Base-by-base conservation (phyloP, 371 early-diverging fungal genomes). In the Gilbertella persicaria region DNA sequence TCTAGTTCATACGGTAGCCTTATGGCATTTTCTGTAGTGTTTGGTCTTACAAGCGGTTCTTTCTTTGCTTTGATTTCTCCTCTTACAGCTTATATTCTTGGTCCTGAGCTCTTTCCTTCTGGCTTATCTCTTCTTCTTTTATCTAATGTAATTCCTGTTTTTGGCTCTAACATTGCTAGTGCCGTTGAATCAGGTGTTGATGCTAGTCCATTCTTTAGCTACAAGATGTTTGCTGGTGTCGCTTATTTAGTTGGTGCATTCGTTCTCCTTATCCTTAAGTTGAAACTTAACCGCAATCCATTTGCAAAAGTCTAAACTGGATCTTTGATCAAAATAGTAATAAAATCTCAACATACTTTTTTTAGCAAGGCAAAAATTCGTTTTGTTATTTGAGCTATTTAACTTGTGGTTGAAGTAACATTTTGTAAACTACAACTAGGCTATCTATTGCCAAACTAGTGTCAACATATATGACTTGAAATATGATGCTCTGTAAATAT, bases 61-160 rank as follows among this genome's bases (percentile, higher is more conserved):
- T 77, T 63, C 37, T 73, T 77, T 47, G 60, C 72, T 2, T 37
- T 71, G 30, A 57, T 68, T 3, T 71, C 75, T 8, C 69, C 75
- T 7, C 55, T 75, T 16, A 64, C 69, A n/a, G 63, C 67, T 3
- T 50, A 41, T 7, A 56, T 75, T 20, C 40, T 66, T 5, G 69
- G 69, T 12, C 63, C 62, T 60, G 65, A 70, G 14, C 51, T 39
- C 24, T 71, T 75, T 39, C 65, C 64, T 14, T 64, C 75, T 1
- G 71, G 69, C 2, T 43, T 75, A 5, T 66, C 69, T 2, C 38
- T 75, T 12, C 50, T 75, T 2, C 39, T 71, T 0, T 43, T 71
- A 1, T 59, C 56, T 25, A 75, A 75, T 33, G 45, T 59, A 2
- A 26, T 64, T 5, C 38, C 69, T 0, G 62, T 71, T 0, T 75